phyloP scores from a whole-genome alignment of 2,329 filamentous ascomycete genomes.

The Apiospora pterosperma region DNA sequence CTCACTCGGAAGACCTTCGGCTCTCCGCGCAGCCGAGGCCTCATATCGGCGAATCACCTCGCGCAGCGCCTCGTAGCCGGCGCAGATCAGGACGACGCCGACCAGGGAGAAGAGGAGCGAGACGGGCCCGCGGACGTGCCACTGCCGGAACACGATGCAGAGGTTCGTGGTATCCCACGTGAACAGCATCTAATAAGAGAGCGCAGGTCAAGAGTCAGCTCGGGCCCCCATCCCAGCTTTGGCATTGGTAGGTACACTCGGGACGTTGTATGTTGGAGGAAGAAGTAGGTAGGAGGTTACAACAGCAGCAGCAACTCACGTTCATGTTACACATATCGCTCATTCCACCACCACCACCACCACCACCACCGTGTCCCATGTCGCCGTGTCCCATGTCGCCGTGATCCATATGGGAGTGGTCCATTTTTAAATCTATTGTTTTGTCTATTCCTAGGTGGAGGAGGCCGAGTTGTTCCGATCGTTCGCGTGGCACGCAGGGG shows the following conservation, averaged over 20 bases:
- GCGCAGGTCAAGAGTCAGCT: not conserved
- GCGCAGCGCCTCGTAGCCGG: conserved; percentile 90
- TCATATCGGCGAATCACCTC: conserved; percentile 77
- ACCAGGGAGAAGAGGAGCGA: conserved; percentile 80
- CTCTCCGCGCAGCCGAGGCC: conserved; percentile 42
- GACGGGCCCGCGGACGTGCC: conserved; percentile 74
- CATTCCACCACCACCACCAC: conserved; percentile 54
- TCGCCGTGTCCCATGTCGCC: conserved; percentile 41
- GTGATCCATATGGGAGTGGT: conserved; percentile 45
- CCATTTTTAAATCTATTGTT: conserved; percentile 21
- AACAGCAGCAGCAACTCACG: conserved; percentile 48
- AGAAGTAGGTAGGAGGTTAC: not conserved
- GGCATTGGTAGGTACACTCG: not conserved
- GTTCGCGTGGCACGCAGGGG: not conserved
- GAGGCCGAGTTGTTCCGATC: not conserved
- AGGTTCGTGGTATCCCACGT: conserved; percentile 93
- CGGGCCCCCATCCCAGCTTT: not conserved
- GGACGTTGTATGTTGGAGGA: not conserved
- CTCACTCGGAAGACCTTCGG: conserved; percentile 53
- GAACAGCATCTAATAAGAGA: conserved; percentile 85
- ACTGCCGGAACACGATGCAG: conserved; percentile 91
- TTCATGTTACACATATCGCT: conserved; percentile 84
- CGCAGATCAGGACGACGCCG: conserved; percentile 76
- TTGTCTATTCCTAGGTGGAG: too few relatives aligned
- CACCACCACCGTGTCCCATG: conserved; percentile 56